Evolutionary conservation across 2,329 filamentous ascomycete species (phyloP).

Genomic region (Lithohypha guttulata): DNA sequence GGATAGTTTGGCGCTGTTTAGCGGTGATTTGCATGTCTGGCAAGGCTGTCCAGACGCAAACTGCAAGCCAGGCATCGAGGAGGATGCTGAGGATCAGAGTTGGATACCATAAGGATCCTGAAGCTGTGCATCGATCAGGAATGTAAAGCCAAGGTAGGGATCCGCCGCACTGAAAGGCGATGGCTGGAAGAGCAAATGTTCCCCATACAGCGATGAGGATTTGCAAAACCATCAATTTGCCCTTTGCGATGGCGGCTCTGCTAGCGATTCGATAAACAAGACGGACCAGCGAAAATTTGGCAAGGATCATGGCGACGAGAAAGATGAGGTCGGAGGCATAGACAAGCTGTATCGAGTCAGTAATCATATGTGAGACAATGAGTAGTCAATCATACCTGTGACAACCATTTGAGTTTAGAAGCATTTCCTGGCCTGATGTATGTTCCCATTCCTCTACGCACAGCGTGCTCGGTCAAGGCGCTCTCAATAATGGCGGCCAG

Average conservation of each 20-base stretch:
- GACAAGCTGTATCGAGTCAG: constrained; percentile 4
- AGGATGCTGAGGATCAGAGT: constrained; percentile 18
- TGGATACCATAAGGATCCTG: constrained; percentile 20
- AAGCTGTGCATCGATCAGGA: constrained; percentile 3
- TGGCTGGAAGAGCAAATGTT: constrained; percentile 17
- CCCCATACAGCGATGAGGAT: constrained; percentile 14
- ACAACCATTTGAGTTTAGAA: constrained; percentile 1
- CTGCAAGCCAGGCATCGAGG: constrained; percentile 18
- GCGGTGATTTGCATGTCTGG: constrained; percentile 20
- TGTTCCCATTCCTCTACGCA: constrained; percentile 7
- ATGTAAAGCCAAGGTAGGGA: constrained; percentile 9
- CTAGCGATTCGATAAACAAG: constrained; percentile 3
- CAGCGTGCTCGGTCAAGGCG: constrained; percentile 6
- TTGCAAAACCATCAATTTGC: constrained; percentile 5
- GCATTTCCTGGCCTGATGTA: constrained; percentile 6
- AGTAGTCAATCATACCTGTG: not conserved
- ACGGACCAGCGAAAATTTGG: constrained; percentile 7
- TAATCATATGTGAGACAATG: not conserved
- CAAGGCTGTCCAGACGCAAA: constrained; percentile 21
- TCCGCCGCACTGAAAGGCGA: constrained; percentile 21
- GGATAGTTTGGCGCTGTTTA: constrained; percentile 3
- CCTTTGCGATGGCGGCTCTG: not conserved
- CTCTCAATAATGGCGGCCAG: not conserved
- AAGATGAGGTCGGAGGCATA: constrained; percentile 10
- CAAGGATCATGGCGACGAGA: constrained; percentile 6